A percentile compares a stretch with the other conserved stretches of the same genome.
Conservation (phyloP, 1,284 basidiomycete genomes). For the Inonotus obliquus region DNA sequence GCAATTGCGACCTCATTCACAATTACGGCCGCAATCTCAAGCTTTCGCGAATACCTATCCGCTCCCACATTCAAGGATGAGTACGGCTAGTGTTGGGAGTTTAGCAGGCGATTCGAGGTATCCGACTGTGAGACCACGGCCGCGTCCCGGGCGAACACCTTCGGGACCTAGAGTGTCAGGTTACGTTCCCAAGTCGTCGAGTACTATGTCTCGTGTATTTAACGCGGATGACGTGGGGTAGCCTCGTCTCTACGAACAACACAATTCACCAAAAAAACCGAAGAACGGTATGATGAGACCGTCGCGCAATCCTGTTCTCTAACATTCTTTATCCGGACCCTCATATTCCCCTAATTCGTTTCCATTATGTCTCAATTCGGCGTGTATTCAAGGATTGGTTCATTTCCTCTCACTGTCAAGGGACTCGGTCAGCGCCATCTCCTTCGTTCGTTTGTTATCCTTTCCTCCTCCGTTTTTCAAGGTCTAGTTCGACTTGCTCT, state of each 20-base stretch:
- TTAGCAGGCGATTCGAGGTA: background rate
- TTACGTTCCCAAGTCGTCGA: background rate
- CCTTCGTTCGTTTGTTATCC: background rate
- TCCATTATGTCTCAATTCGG: background rate
- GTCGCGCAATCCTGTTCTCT: too few species aligned
- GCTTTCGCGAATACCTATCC: background rate
- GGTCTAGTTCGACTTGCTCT: background rate
- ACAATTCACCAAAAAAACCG: too few species aligned
- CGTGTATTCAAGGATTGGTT: background rate
- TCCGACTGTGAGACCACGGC: slow-evolving; percentile 3
- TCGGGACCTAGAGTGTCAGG: slow-evolving; percentile 5
- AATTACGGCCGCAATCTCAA: background rate
- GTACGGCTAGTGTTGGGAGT: background rate
- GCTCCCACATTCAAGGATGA: background rate
- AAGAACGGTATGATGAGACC: too few species aligned
- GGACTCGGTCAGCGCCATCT: background rate
- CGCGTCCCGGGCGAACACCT: background rate
- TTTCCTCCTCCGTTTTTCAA: background rate
- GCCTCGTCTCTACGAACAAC: background rate
- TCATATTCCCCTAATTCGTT: background rate
- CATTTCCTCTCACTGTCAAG: background rate
- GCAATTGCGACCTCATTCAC: background rate
- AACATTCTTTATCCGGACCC: too few species aligned
- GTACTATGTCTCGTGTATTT: slow-evolving; percentile 12
- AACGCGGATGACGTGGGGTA: slow-evolving; percentile 7